Evolutionary conservation across 306 rosid genomes (phyloP), one percentile per base, ranked within the genome.

Genomic region (Quercus glauca): DNA sequence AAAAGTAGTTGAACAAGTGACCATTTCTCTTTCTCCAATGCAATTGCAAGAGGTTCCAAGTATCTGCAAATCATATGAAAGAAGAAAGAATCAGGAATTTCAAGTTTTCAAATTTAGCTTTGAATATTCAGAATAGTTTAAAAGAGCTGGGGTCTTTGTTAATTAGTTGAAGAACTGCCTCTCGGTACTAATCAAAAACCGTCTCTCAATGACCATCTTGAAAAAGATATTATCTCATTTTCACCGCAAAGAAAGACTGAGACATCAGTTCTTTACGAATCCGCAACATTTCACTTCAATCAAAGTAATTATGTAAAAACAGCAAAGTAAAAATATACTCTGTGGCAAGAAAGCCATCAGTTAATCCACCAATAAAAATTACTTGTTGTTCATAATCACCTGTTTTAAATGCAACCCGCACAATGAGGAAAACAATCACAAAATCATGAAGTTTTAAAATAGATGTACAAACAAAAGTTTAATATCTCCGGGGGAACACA

Each of bases 11-110:
- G 98, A 90, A 96, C 99, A 41, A 96, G 94, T 67, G 99, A 93
- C 99, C 99, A 93, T 82, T 87, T 91, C 89, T 90, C 99, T 23
- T 80, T 83, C 72, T 96, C 99, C 87, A 96, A 83, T 73, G 99
- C 99, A 85, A 89, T 83, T 77, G 99, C 99, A 79, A 96, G 93
- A 79, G 96, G 98, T 86, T 91, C 99, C 89, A 96, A 86, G 84
- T 91, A 96, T 61, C 98, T 96, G 82, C 67, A 84, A 78, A 85
- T 74, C 69, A 74, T 28, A 76, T 29, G 73, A 81, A 20, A 80
- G 82, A 81, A 80, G 77, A 11, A 29, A 64, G 78, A 35, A 58
- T 74, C 64, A 79, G 23, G n/a, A 35, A 64, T 55, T 5, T 31
- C 17, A 12, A 19, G 55, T 19, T 25, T 25, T 73, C 15, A 64